Base-by-base conservation (phyloP, 2,329 filamentous ascomycete species). In the Colletotrichum limetticola region DNA sequence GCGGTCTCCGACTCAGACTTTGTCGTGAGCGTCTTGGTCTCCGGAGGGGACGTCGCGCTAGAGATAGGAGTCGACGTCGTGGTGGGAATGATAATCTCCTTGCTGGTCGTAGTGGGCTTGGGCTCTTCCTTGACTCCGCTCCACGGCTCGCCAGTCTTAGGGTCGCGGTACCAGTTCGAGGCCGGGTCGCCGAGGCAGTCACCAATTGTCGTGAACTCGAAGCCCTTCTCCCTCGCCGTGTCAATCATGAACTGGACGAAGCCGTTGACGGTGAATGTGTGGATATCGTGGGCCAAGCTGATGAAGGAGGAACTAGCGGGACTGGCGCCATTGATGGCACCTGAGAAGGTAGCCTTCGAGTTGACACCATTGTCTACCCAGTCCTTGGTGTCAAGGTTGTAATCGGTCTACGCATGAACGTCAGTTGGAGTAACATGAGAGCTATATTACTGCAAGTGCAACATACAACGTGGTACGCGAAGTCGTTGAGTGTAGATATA, bases 81-180 rank as follows among this genome's bases (percentile, higher is more conserved):
- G 6, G 46, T 53, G 9, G 66, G 37, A 19, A 22, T 37, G 19
- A 66, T 63, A 1, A 61, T 24, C 35, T 71, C 42, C 42, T 49
- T 49, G 42, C 60, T 35, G 1, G 58, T 60, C 3, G 57, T 56
- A 24, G 52, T 73, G 28, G 74, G 59, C 26, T 71, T 74, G 19
- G 68, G 68, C 14, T 74, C 66, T 26, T 70, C 66, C 64, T 61
- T 73, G 49, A 37, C 16, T 14, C 53, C 67, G 19, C 19, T 16
- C 52, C 26, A 63, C n/a, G 61, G 65, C 64, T 70, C 71, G 26
- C 74, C 75, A 37, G 78, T 80, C 12, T 77, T 79, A 1, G 81
- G 77, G 61, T 79, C 75, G 26, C 86, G 83, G 78, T 87, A 87
- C 86, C 86, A 87, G 79, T 87, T 87, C 46, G 75, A 78, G 6